Base-by-base conservation (phyloP, 116 monocot genomes). In the Trichopus zeylanicus region DNA sequence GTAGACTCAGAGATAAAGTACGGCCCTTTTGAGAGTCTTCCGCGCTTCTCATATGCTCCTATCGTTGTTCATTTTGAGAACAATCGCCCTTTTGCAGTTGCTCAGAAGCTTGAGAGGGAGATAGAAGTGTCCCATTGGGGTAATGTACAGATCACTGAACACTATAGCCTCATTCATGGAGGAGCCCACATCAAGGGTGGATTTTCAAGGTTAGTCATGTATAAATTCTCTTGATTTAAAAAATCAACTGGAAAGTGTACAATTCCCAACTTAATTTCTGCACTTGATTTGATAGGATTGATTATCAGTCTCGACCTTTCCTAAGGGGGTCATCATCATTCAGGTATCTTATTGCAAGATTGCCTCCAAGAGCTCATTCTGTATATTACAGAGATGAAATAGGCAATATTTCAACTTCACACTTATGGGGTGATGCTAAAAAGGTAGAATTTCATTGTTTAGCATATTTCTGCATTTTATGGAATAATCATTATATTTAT, bases 81-180 rank as follows among this genome's bases (percentile, higher is more conserved):
- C 73, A 91, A 85, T 46, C 33, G 66, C 53, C 92, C 98, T 63
- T 99, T 99, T 81, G 70, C 71, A 31, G 83, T 99, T 71, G 92
- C 74, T 72, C 68, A 77, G 51, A 69, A 85, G 67, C 66, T 99
- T 38, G 28, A 80, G 21, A 76, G 92, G 53, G 98, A 99, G 46
- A 88, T 99, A 65, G 98, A 99, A 66, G 72, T 99, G 60, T 99
- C 98, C 31, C 98, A 91, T 57, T 99, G 98, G 98, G 98, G 98
- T 23, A 92, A 83, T 59, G 69, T 92, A 53, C 82, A 88, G 68
- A 63, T 99, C 33, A 99, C 98, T 22, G 98, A 99, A 71, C 80
- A 91, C 55, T 99, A 99, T 57, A 85, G 49, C 9, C 82, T 99
- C 62, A 65, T 76, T 38, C 91, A 99, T 76, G 85, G 73, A 53